These are phyloP conservation scores for Hypholoma fasciculare DNA, from an alignment of 768 basidiomycete species.

Conservation along the genomic window DNA sequence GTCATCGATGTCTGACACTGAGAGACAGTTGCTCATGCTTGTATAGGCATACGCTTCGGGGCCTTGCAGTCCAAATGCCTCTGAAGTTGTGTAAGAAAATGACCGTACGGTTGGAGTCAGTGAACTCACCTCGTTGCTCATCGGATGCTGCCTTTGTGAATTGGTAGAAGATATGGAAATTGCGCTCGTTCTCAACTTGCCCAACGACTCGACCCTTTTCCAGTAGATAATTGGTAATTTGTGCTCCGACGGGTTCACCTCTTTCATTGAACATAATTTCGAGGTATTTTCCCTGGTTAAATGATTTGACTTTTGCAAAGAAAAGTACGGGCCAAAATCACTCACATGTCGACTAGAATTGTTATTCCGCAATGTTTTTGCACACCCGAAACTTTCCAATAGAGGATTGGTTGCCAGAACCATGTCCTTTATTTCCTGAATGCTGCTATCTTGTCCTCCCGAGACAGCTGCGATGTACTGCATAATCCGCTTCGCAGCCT, in stretches of 20 bases:
- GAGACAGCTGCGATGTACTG: conserved; percentile 99
- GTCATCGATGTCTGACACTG: conserved; percentile 92
- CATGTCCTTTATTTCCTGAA: conserved; percentile 99
- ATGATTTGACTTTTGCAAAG: conserved; percentile 18
- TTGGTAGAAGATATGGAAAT: conserved; percentile 99
- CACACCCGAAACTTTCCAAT: conserved; percentile 97
- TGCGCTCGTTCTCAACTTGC: conserved; percentile 93
- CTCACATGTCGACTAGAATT: conserved; percentile 97
- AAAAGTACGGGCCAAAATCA: conserved; percentile 7
- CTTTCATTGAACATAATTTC: conserved; percentile 98
- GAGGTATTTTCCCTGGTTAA: conserved; percentile 89
- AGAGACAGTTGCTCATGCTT: conserved; percentile 87
- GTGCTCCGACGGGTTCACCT: conserved; percentile 94
- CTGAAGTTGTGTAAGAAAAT: conserved; percentile 40
- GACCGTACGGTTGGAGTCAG: background rate
- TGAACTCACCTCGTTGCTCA: conserved; percentile 79
- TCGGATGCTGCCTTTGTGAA: conserved; percentile 94
- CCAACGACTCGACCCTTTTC: conserved; percentile 98
- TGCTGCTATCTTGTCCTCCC: conserved; percentile 83
- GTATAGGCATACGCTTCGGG: conserved; percentile 96
- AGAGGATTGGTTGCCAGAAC: conserved; percentile 97
- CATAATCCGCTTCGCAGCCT: conserved; percentile 99
- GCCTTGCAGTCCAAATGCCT: conserved; percentile 92
- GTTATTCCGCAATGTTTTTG: conserved; percentile 97
- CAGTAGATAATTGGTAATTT: conserved; percentile 97